Evolutionary conservation across 352 stramenopile genomes (phyloP).

Genomic region (Phytophthora podocarpi): DNA sequence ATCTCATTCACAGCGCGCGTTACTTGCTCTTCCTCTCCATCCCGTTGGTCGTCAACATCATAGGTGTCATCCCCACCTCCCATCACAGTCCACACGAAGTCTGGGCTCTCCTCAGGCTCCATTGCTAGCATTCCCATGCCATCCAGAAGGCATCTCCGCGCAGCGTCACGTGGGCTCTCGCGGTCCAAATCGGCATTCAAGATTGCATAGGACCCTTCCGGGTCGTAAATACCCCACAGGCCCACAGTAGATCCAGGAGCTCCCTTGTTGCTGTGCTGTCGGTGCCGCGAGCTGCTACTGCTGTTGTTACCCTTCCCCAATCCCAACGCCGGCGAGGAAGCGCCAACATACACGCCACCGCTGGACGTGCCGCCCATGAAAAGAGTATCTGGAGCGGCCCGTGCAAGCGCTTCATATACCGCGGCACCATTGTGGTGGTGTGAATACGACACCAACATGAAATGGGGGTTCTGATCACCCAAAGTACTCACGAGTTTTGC

Average conservation of each 20-base stretch:
- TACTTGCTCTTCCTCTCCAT: slow-evolving; percentile 71
- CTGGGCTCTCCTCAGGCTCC: slow-evolving; percentile 73
- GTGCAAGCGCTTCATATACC: slow-evolving; percentile 66
- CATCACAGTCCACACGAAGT: slow-evolving; percentile 80
- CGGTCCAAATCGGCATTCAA: slow-evolving; percentile 67
- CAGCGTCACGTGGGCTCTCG: slow-evolving; percentile 68
- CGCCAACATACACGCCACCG: slow-evolving; percentile 57
- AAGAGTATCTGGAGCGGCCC: slow-evolving; percentile 70
- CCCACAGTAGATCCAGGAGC: slow-evolving; percentile 49
- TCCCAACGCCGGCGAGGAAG: slow-evolving; percentile 18
- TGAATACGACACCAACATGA: slow-evolving; percentile 85
- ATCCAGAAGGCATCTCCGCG: slow-evolving; percentile 61
- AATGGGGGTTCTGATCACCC: slow-evolving; percentile 65
- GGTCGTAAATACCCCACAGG: slow-evolving; percentile 85
- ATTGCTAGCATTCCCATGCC: slow-evolving; percentile 78
- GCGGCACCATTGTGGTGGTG: slow-evolving; percentile 55
- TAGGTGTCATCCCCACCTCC: slow-evolving; percentile 43
- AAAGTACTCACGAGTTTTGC: slow-evolving; percentile 59
- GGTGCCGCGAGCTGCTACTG: slow-evolving; percentile 44
- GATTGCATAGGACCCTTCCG: slow-evolving; percentile 81
- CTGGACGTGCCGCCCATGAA: slow-evolving; percentile 85
- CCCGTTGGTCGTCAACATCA: slow-evolving; percentile 48
- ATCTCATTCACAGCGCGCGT: slow-evolving; percentile 72
- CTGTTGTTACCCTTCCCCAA: slow-evolving; percentile 23
- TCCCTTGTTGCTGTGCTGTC: slow-evolving; percentile 29